A percentile compares a stretch with the other conserved stretches of the same genome.
phyloP scores from a whole-genome alignment of 176 grass and related monocot species.

The Eragrostis nindensis region DNA sequence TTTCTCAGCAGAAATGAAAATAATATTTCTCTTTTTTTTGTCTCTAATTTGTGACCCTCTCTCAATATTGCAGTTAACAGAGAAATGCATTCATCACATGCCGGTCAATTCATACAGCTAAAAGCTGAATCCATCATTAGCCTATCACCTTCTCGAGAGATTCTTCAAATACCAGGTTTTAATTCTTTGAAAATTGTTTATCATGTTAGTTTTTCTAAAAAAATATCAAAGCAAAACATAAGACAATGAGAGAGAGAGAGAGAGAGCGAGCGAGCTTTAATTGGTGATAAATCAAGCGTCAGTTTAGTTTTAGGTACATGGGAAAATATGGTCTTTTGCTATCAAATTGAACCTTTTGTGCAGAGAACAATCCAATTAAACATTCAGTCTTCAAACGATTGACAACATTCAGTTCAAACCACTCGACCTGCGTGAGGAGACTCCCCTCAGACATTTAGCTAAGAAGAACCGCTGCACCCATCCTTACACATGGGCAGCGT shows the following conservation, averaged over 20 bases:
- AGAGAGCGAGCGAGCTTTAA: no score
- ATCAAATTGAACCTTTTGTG: background rate
- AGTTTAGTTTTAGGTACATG: no score
- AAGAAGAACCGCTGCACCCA: no score
- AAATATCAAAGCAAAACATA: background rate
- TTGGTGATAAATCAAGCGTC: no score
- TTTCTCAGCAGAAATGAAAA: background rate
- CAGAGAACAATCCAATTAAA: background rate
- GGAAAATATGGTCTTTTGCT: background rate
- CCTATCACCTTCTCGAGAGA: slow-evolving; percentile 73
- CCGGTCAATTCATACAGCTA: slow-evolving; percentile 69
- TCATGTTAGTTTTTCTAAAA: background rate
- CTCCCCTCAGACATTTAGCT: no score
- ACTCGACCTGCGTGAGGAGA: no score
- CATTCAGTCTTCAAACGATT: background rate
- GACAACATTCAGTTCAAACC: background rate
- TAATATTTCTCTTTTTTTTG: background rate
- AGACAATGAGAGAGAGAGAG: no score
- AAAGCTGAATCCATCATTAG: slow-evolving; percentile 68
- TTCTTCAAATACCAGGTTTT: slow-evolving; percentile 89
- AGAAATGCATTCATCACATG: slow-evolving; percentile 63
- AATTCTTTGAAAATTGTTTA: background rate
- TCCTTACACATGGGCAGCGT: no score
- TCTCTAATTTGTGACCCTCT: background rate
- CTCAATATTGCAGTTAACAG: slow-evolving; percentile 71